Conservation (phyloP, 345 rosid genomes). For the Lepidium didymum region DNA sequence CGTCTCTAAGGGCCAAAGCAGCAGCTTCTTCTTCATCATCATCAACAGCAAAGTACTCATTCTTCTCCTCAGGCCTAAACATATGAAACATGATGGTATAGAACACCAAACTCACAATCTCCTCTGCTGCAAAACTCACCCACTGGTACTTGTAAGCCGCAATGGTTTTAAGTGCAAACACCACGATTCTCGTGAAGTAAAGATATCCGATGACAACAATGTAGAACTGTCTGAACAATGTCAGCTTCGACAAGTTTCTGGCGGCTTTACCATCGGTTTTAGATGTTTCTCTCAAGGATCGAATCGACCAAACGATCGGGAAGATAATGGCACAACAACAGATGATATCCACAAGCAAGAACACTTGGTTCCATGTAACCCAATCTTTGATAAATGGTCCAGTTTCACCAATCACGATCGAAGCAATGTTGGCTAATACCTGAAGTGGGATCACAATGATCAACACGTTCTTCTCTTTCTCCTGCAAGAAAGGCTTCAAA, state of each 20-base stretch:
- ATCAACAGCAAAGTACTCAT: conserved; percentile 76
- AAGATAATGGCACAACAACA: conserved; percentile 94
- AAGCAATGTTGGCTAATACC: conserved; percentile 87
- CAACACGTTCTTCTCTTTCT: conserved; percentile 93
- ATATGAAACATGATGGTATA: conserved; percentile 74
- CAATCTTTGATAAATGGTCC: conserved; percentile 88
- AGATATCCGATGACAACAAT: conserved; percentile 85
- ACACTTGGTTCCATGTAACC: conserved; percentile 94
- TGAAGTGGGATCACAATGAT: conserved; percentile 95
- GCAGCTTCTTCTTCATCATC: conserved; percentile 96
- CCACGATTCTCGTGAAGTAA: conserved; percentile 89
- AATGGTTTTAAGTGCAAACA: conserved; percentile 74
- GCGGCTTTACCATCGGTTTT: conserved; percentile 97
- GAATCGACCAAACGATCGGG: conserved; percentile 95
- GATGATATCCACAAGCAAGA: conserved; percentile 76
- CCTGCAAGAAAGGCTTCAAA: conserved; percentile 87
- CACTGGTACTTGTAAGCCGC: conserved; percentile 90
- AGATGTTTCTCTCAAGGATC: conserved; percentile 76
- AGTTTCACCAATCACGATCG: conserved; percentile 84
- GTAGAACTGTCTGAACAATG: conserved; percentile 82
- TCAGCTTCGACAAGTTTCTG: conserved; percentile 74
- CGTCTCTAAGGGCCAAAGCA: conserved; percentile 63
- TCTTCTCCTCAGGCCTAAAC: conserved; percentile 92
- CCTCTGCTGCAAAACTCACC: conserved; percentile 92
- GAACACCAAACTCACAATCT: conserved; percentile 71